phyloP scores from a whole-genome alignment of 768 basidiomycete species.

The Serendipita indica region DNA sequence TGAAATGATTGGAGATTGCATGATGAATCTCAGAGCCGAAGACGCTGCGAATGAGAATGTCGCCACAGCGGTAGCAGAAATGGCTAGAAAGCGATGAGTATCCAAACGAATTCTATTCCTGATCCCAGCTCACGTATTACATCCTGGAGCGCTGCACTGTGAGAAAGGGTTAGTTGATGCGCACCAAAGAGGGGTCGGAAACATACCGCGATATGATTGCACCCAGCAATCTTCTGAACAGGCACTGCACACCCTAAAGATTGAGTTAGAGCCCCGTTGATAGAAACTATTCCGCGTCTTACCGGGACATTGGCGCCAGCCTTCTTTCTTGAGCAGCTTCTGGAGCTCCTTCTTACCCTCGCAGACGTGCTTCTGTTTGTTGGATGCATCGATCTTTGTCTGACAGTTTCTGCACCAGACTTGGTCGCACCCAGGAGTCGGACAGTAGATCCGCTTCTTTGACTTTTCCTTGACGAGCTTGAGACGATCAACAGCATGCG shows the following conservation, averaged over 20 bases:
- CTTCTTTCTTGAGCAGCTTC: constrained; percentile 35
- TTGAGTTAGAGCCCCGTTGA: not conserved
- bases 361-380: constrained; percentile 31
- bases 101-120: too few relatives aligned
- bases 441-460: constrained; percentile 33
- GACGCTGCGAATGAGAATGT: constrained; percentile 9
- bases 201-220: constrained; percentile 7
- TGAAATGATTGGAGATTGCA: constrained; percentile 7
- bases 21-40: constrained; percentile 7
- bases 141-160: constrained; percentile 8
- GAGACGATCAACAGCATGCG: not conserved
- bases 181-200: not conserved
- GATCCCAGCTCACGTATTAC: not conserved
- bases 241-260: not conserved
- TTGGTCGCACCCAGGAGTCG: constrained; percentile 31
- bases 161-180: not conserved
- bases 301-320: constrained; percentile 55
- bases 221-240: constrained; percentile 1
- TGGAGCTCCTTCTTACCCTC: constrained; percentile 43
- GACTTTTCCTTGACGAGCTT: constrained; percentile 8
- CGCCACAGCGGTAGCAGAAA: constrained; percentile 5
- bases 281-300: constrained; percentile 11
- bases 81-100: not conserved
- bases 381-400: constrained; percentile 25
- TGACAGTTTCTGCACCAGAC: constrained; percentile 51